Evolutionary conservation across 805 yeast genomes (phyloP).

Genomic region (Wickerhamiella bombiphila): DNA sequence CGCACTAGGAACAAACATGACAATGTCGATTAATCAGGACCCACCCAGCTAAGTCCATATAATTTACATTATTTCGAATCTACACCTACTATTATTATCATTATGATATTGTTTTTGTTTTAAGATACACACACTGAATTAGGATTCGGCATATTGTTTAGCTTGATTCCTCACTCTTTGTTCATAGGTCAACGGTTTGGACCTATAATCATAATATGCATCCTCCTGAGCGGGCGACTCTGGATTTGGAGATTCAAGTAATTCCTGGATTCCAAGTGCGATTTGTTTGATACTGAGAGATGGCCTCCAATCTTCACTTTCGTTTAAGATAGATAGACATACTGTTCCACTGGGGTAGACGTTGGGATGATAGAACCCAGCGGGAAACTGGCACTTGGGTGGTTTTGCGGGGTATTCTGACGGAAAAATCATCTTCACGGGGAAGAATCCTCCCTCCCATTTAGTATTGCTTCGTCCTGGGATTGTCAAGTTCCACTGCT

Average conservation of each 20-base stretch:
- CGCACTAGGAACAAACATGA: background rate
- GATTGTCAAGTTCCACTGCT: conserved; percentile 86
- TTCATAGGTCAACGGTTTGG: conserved; percentile 54
- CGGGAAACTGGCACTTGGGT: conserved; percentile 82
- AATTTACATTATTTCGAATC: too few species aligned
- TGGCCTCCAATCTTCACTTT: conserved; percentile 96
- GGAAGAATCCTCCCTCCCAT: conserved; percentile 87
- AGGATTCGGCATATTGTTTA: conserved; percentile 32
- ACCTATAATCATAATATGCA: conserved; percentile 53
- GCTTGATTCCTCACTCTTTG: conserved; percentile 73
- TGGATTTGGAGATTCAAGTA: conserved; percentile 80
- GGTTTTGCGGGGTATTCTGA: conserved; percentile 92
- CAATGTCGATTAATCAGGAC: too few species aligned
- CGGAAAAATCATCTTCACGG: conserved; percentile 68
- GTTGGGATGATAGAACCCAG: conserved; percentile 89
- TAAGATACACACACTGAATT: too few species aligned
- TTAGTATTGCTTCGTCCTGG: conserved; percentile 81
- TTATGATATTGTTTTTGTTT: too few species aligned
- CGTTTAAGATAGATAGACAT: conserved; percentile 83
- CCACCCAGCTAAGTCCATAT: too few species aligned
- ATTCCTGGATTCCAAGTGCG: conserved; percentile 81
- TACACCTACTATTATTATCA: too few species aligned
- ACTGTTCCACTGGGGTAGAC: conserved; percentile 96
- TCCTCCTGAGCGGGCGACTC: conserved; percentile 96
- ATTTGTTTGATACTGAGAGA: conserved; percentile 85